These are phyloP conservation scores for Coprinopsis marcescibilis DNA, from an alignment of 768 basidiomycete species.

Conservation along the genomic window DNA sequence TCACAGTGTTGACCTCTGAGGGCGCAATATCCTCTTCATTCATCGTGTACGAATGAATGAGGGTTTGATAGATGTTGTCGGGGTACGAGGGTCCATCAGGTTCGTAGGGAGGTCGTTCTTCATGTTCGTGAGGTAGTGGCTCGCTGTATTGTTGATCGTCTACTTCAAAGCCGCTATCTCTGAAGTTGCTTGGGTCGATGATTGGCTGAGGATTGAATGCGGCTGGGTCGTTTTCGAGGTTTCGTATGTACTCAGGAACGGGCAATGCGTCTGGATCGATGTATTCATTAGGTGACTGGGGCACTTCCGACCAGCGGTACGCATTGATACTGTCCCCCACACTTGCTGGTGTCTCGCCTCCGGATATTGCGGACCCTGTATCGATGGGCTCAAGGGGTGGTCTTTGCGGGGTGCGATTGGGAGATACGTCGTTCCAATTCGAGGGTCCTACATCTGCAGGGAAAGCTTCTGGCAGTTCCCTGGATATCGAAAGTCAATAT, in stretches of 20 bases:
- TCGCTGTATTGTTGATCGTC: neutral
- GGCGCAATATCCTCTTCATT: neutral
- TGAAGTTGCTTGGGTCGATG: neutral
- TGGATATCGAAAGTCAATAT: neutral
- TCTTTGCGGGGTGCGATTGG: constrained; percentile 1
- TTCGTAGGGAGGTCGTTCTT: constrained; percentile 7
- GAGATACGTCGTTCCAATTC: neutral
- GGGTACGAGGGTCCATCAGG: constrained; percentile 3
- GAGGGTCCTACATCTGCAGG: neutral
- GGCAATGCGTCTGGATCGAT: constrained; percentile 4
- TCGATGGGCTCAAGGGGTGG: constrained; percentile 9
- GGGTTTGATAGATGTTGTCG: neutral
- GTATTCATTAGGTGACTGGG: constrained; percentile 5
- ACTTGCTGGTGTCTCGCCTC: constrained; percentile 1
- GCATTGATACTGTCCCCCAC: neutral
- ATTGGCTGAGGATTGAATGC: neutral
- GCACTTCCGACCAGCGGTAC: constrained; percentile 3
- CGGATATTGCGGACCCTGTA: neutral
- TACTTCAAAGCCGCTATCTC: neutral
- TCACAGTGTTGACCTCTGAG: neutral
- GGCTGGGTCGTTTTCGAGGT: constrained; percentile 9
- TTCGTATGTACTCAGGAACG: constrained; percentile 4
- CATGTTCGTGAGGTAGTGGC: constrained; percentile 6
- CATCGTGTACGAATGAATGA: neutral
- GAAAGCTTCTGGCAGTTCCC: neutral